Conservation (phyloP, 345 rosid species). For the Eucalyptus pumila region DNA sequence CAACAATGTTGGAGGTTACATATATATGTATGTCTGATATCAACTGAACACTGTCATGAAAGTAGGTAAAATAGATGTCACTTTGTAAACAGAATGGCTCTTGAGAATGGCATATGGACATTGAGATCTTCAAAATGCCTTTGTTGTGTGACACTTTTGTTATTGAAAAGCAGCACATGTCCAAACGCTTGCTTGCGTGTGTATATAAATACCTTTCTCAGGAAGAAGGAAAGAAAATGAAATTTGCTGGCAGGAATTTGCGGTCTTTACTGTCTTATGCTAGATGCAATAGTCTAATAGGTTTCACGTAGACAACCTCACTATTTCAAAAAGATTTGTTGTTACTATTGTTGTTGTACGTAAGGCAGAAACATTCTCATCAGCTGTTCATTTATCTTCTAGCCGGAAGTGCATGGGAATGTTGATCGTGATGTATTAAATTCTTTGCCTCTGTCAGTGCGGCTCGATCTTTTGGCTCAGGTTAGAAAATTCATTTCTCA, state of each 20-base stretch:
- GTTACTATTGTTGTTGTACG: neutral
- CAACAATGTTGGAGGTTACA: neutral
- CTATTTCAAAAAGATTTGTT: neutral
- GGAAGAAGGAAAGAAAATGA: neutral
- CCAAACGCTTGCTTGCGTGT: neutral
- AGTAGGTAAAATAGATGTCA: neutral
- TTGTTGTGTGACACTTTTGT: neutral
- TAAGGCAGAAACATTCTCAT: neutral
- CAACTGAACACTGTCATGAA: neutral
- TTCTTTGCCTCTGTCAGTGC: constrained; percentile 87
- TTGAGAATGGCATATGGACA: neutral
- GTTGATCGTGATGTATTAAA: constrained; percentile 83
- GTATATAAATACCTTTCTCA: neutral
- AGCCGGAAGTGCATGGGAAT: constrained; percentile 49
- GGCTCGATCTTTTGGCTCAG: constrained; percentile 87
- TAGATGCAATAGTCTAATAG: neutral
- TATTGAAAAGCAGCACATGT: neutral
- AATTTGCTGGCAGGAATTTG: neutral
- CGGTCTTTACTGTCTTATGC: neutral
- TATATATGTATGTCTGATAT: neutral
- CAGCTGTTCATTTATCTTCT: constrained; percentile 1
- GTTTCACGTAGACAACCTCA: neutral
- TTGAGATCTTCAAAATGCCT: neutral
- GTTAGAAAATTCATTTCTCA: constrained; percentile 12
- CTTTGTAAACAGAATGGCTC: neutral